Conservation (phyloP, 2,329 filamentous ascomycete species). For the Xylaria sp. region DNA sequence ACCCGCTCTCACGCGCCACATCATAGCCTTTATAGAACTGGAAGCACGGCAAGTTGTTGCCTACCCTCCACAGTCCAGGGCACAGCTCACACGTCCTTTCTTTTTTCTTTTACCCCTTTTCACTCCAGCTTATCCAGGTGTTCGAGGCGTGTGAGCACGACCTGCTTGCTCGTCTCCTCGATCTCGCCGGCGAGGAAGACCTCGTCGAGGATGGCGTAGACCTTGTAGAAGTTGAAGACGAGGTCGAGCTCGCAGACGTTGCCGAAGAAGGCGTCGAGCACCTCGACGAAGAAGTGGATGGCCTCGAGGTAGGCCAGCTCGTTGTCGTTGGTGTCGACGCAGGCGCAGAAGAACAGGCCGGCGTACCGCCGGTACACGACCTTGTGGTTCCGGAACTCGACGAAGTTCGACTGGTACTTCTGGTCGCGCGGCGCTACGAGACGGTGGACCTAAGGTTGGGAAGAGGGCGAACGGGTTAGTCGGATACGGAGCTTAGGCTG, state of each 20-base stretch:
- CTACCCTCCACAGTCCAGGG: background rate
- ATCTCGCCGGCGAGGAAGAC: conserved; percentile 98
- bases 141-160: conserved; percentile 91
- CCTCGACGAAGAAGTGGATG: conserved; percentile 99
- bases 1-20: background rate
- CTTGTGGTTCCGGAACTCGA: conserved; percentile 95
- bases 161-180: conserved; percentile 98
- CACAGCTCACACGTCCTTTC: background rate
- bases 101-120: conserved; percentile 35
- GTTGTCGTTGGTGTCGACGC: conserved; percentile 98
- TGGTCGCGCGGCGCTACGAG: conserved; percentile 97
- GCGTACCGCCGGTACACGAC: conserved; percentile 98
- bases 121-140: conserved; percentile 97
- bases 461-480: conserved; percentile 4
- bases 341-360: conserved; percentile 98
- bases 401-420: conserved; percentile 99
- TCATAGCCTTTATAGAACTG: background rate
- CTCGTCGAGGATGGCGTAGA: conserved; percentile 98
- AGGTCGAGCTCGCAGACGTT: conserved; percentile 99
- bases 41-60: background rate
- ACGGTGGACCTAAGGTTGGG: conserved; percentile 78
- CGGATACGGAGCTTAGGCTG: background rate
- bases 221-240: conserved; percentile 84
- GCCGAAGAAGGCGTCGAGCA: conserved; percentile 97
- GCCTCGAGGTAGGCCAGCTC: conserved; percentile 96